Base-by-base conservation (phyloP, 495 filamentous ascomycete genomes). In the Massariosphaeria phaeospora region DNA sequence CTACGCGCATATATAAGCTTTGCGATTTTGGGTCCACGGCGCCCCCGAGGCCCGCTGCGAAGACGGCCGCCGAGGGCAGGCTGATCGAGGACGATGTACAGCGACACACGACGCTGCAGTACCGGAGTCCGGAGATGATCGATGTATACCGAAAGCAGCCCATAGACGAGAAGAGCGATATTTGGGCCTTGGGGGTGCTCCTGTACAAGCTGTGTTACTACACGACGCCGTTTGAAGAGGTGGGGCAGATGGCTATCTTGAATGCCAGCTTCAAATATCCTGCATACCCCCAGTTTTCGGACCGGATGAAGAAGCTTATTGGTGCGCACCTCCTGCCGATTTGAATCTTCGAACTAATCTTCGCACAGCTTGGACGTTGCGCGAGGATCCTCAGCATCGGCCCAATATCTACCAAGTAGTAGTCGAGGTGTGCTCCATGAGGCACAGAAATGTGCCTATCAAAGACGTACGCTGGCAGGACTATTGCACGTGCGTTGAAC, bases 171-270 rank as follows among this genome's bases (percentile, higher is more conserved):
- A 98, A 98, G 74, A 95, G 90, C 36, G 93, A 98, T 71, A 95
- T 98, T 17, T 98, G 93, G 93, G 93, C 93, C 0, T 75, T 98
- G 33, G 93, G 93, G 12, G 93, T 98, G 26, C 75, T 98, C 41
- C 75, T 98, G 42, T 98, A 97, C 75, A 98, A 98, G 75, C 78
- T 98, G 48, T 98, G 93, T 73, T 98, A 97, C 74, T 98, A 97
- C 73, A 98, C 94, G 24, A 98, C 93, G 8, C 93, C 93, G 2
- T 98, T 98, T 65, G 93, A 98, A 71, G 94, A 96, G 50, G 87
- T 93, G 61, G 93, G 93, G 17, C 91, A 95, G 72, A 88, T 97
- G 72, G 93, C 93, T n/a, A 98, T 98, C 59, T 74, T 98, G 34
- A 97, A 96, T 66, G 93, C 94, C 34, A 94, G 80, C 63, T 98